A percentile compares a stretch with the other conserved stretches of the same genome.
Evolutionary conservation across 1,284 basidiomycete genomes (phyloP).

Genomic region (Leccinum fuscescens): DNA sequence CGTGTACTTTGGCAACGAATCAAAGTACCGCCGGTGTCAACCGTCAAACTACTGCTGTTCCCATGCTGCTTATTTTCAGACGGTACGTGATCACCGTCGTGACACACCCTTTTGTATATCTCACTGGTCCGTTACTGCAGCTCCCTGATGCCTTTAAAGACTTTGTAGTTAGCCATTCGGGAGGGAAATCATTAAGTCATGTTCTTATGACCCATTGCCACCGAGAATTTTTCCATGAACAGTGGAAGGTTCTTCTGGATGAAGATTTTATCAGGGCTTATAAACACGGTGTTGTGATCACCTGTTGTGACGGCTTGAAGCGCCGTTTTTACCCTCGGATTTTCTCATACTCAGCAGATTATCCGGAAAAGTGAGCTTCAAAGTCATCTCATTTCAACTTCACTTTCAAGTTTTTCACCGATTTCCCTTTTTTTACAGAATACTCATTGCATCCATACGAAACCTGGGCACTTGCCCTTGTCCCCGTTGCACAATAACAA

Average conservation of each 20-base stretch:
- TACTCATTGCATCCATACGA: background rate
- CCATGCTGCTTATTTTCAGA: background rate
- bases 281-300: background rate
- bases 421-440: background rate
- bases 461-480: background rate
- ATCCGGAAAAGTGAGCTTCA: background rate
- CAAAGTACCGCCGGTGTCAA: rapidly evolving
- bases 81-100: background rate
- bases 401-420: no score
- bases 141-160: background rate
- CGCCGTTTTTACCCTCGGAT: background rate
- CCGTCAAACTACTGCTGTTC: background rate
- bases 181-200: background rate
- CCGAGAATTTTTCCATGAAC: background rate
- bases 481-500: background rate
- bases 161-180: background rate
- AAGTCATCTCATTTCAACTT: background rate
- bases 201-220: background rate
- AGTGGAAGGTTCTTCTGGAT: background rate
- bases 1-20: background rate
- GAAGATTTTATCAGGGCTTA: background rate
- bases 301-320: background rate
- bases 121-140: background rate
- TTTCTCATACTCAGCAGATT: background rate
- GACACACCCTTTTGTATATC: rapidly evolving